These are phyloP conservation scores for Ceratonia siliqua DNA, from an alignment of 306 rosid genomes.

Conservation along the genomic window DNA sequence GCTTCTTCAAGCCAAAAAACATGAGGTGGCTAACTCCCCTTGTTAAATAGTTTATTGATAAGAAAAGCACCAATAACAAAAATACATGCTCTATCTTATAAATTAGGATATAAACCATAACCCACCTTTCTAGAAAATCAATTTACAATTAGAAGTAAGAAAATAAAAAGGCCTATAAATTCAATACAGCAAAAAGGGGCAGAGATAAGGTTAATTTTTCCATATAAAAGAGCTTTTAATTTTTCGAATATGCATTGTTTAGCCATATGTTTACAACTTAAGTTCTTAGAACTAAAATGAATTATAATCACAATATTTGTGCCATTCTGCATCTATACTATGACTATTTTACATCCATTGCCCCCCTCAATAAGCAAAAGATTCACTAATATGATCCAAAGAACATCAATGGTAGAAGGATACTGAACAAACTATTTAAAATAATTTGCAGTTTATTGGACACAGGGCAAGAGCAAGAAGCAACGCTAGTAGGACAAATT, in stretches of 20 bases:
- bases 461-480: background rate
- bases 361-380: background rate
- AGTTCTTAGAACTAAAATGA: background rate
- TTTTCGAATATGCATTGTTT: background rate
- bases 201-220: background rate
- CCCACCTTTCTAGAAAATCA: background rate
- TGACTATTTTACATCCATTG: background rate
- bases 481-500: constrained; percentile 3
- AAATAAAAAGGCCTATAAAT: background rate
- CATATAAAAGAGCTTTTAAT: background rate
- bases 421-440: background rate
- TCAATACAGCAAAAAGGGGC: background rate
- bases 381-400: background rate
- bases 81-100: background rate
- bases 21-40: background rate
- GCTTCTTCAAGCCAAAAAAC: background rate
- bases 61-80: background rate
- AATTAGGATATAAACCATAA: background rate
- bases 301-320: background rate
- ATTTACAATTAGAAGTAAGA: background rate
- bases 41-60: background rate
- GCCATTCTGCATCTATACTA: background rate
- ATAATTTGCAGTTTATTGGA: background rate
- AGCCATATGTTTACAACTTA: background rate
- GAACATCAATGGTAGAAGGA: no score